Evolutionary conservation across 345 rosid species (phyloP), one percentile per base, ranked within the genome.

Genomic region (Corchorus olitorius): DNA sequence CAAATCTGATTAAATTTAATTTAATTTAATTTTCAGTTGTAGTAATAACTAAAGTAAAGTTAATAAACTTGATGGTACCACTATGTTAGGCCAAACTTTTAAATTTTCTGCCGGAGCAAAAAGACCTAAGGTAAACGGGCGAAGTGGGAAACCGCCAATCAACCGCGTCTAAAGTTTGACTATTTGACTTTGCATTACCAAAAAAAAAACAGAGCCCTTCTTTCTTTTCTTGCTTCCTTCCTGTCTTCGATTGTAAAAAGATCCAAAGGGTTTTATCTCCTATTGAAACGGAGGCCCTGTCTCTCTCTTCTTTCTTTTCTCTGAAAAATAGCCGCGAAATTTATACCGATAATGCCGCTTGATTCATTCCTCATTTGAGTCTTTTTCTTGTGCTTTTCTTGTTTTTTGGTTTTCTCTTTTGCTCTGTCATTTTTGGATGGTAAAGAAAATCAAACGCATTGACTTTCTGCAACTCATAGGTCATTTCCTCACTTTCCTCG

Each of bases 301-400:
- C 58, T 53, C 8, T 53, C 19, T 53, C 8, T 53, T 13, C 16
- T 3, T 53, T 53, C 16, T 27, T 34, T 17, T 64, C 48, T 39
- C 43, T 39, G 69, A 64, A 64, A 64, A 64, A 17, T 64, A 17
- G 69, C 69, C 69, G 46, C 8, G 49, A 64, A 64, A 17, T 8
- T 19, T 64, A 19, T 8, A 39, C 69, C 69, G 45, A 37, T 1
- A 64, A 39, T 64, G 69, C 68, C 68, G 48, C 69, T 64, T 64
- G 20, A n/a, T 64, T 63, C 68, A 8, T 34, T 61, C 43, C 41
- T 35, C 20, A 13, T 62, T 62, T 62, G 20, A 35, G 46, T 14
- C n/a, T n/a, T n/a, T n/a, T n/a, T n/a, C n/a, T n/a, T n/a, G n/a
- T n/a, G n/a, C n/a, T n/a, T n/a, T n/a, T 10, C 0, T 35, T 15